These are phyloP conservation scores for Fusarium sp. DNA, from an alignment of 2,329 filamentous ascomycete genomes.

Conservation along the genomic window DNA sequence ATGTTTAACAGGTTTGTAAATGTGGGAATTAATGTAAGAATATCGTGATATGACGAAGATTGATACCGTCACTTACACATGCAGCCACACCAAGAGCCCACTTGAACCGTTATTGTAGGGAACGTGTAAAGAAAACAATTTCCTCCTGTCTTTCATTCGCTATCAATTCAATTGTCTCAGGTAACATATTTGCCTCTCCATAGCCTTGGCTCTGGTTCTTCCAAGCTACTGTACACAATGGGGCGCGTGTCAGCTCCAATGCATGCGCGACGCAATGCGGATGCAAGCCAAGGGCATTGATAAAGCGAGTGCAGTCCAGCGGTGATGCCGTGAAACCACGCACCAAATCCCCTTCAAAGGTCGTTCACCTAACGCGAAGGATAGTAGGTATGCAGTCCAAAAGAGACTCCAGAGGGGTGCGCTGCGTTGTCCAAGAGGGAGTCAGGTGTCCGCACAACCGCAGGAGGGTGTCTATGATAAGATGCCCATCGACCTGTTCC, in stretches of 20 bases:
- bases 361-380: background rate
- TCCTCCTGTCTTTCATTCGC: background rate
- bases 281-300: slow-evolving; percentile 1
- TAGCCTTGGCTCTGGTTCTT: slow-evolving; percentile 1
- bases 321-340: slow-evolving; percentile 44
- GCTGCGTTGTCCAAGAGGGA: slow-evolving; percentile 38
- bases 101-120: slow-evolving; percentile 1
- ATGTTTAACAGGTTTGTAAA: slow-evolving; percentile 12
- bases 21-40: slow-evolving; percentile 13
- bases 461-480: slow-evolving; percentile 36
- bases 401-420: slow-evolving; percentile 21
- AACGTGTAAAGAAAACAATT: slow-evolving; percentile 7
- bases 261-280: slow-evolving; percentile 40
- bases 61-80: slow-evolving; percentile 25
- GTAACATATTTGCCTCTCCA: slow-evolving; percentile 10
- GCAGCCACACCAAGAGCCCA: slow-evolving; percentile 29
- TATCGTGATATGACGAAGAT: slow-evolving; percentile 8
- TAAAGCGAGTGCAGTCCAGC: slow-evolving; percentile 27
- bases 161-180: slow-evolving; percentile 6
- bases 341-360: background rate
- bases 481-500: slow-evolving; percentile 29
- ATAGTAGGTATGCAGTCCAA: slow-evolving; percentile 8
- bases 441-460: slow-evolving; percentile 15
- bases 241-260: slow-evolving; percentile 34
- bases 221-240: slow-evolving; percentile 35